Evolutionary conservation across 768 basidiomycete species (phyloP).

Genomic region (Lactarius evosmus): DNA sequence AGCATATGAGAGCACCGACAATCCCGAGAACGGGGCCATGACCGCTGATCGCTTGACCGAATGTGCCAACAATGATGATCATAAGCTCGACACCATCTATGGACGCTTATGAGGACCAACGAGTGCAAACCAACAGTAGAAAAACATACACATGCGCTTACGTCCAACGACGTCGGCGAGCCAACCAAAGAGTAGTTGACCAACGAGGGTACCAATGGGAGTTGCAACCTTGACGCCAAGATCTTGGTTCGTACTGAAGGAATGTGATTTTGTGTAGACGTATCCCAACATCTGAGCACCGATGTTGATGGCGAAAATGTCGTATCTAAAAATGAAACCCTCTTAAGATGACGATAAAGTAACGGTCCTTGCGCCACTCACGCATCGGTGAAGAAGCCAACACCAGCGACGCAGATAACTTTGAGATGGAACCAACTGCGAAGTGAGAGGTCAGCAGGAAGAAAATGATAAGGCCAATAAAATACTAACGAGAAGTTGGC

Average conservation of each 20-base stretch:
- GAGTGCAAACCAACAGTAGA: neutral
- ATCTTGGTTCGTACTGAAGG: slow-evolving; percentile 44
- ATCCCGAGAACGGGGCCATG: slow-evolving; percentile 63
- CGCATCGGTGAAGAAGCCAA: slow-evolving; percentile 91
- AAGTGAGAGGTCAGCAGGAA: neutral
- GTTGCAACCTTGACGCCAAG: slow-evolving; percentile 46
- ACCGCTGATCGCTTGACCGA: slow-evolving; percentile 76
- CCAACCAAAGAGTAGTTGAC: slow-evolving; percentile 47
- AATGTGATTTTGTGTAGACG: slow-evolving; percentile 48
- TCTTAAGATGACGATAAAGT: neutral
- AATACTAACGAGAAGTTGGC: slow-evolving; percentile 72
- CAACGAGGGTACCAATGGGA: slow-evolving; percentile 41
- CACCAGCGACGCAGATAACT: slow-evolving; percentile 52
- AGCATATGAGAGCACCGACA: slow-evolving; percentile 73
- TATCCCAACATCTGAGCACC: slow-evolving; percentile 80
- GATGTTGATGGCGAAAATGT: slow-evolving; percentile 89
- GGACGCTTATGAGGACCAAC: neutral
- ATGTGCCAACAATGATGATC: slow-evolving; percentile 78
- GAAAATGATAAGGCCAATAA: neutral
- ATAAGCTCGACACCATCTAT: slow-evolving; percentile 70
- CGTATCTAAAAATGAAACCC: slow-evolving; percentile 47
- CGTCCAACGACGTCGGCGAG: slow-evolving; percentile 44
- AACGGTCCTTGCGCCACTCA: slow-evolving; percentile 33
- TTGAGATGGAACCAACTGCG: slow-evolving; percentile 51
- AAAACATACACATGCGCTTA: slow-evolving; percentile 59